Percentiles rank a stretch among this genome's conserved stretches.
Conservation (phyloP, 2,329 filamentous ascomycete species). For the Macrophomina phaseolina region DNA sequence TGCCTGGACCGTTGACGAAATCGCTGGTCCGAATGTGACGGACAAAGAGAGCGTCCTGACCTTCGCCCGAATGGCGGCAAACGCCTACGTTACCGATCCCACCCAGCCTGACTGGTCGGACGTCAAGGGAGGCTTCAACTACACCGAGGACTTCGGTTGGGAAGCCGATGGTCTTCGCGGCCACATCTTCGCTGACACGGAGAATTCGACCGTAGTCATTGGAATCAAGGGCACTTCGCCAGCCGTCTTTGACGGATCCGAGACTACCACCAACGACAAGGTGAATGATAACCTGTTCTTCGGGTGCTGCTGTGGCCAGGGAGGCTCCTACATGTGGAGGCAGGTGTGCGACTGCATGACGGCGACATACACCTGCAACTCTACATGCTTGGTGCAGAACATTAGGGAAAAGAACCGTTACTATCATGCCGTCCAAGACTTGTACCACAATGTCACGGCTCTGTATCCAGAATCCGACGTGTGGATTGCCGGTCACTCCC, state of each 20-base stretch:
- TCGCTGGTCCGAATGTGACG: conserved; percentile 79
- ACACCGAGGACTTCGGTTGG: conserved; percentile 91
- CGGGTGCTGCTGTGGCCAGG: conserved; percentile 95
- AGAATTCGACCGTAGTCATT: conserved; percentile 86
- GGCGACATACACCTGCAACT: conserved; percentile 86
- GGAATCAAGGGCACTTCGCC: conserved; percentile 86
- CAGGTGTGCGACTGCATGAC: conserved; percentile 94
- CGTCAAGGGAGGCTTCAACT: conserved; percentile 74
- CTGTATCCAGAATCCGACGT: conserved; percentile 84
- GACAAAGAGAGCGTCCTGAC: conserved; percentile 84
- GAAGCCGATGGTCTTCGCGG: conserved; percentile 85
- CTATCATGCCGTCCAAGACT: conserved; percentile 84
- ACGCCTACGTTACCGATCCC: conserved; percentile 83
- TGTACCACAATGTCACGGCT: conserved; percentile 90
- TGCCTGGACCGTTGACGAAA: conserved; percentile 78
- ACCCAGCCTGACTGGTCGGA: conserved; percentile 78
- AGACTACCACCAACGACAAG: conserved; percentile 97
- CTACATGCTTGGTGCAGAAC: conserved; percentile 80
- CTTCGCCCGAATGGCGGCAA: conserved; percentile 84
- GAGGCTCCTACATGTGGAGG: conserved; percentile 86
- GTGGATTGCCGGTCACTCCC: conserved; percentile 90
- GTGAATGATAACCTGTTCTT: conserved; percentile 98
- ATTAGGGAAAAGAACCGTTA: conserved; percentile 85
- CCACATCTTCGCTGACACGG: conserved; percentile 88
- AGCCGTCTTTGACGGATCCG: conserved; percentile 94